Conservation (phyloP, 768 basidiomycete species). For the Russula emetica region DNA sequence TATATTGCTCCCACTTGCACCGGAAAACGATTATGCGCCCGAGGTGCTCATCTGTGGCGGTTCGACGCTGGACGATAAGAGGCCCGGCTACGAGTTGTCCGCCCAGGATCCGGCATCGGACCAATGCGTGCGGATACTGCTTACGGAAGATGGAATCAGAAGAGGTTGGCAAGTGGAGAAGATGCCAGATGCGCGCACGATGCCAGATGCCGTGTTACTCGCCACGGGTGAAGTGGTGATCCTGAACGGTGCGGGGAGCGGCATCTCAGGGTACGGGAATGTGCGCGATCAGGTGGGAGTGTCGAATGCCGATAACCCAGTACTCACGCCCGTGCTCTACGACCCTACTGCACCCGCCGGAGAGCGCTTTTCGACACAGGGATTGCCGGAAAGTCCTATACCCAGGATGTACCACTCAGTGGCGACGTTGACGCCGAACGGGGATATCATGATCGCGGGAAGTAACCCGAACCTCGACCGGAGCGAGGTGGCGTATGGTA, state of each 20-base stretch:
- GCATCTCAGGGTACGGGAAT: slow-evolving; percentile 77
- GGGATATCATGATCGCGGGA: slow-evolving; percentile 72
- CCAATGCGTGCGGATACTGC: slow-evolving; percentile 66
- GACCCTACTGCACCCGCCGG: slow-evolving; percentile 50
- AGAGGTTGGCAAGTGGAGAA: slow-evolving; percentile 70
- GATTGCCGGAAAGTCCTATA: slow-evolving; percentile 62
- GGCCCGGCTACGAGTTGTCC: slow-evolving; percentile 57
- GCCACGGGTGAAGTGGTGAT: slow-evolving; percentile 72
- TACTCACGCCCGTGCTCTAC: slow-evolving; percentile 66
- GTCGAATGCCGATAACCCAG: slow-evolving; percentile 76
- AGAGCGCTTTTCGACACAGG: slow-evolving; percentile 48
- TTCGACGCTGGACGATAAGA: slow-evolving; percentile 58
- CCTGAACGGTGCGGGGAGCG: slow-evolving; percentile 69
- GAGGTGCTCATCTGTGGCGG: slow-evolving; percentile 78
- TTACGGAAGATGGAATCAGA: slow-evolving; percentile 60
- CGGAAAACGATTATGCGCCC: slow-evolving; percentile 56
- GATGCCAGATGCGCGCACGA: slow-evolving; percentile 69
- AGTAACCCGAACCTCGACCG: slow-evolving; percentile 82
- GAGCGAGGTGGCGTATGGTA: slow-evolving; percentile 66
- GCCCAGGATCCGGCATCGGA: slow-evolving; percentile 68
- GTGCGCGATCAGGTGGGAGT: slow-evolving; percentile 61
- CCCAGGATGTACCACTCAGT: slow-evolving; percentile 81
- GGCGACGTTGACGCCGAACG: slow-evolving; percentile 69
- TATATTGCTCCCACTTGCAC: slow-evolving; percentile 65
- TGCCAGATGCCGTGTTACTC: slow-evolving; percentile 78